These are phyloP conservation scores for Lichina pygmaea DNA, from an alignment of 495 filamentous ascomycete genomes.

Conservation along the genomic window DNA sequence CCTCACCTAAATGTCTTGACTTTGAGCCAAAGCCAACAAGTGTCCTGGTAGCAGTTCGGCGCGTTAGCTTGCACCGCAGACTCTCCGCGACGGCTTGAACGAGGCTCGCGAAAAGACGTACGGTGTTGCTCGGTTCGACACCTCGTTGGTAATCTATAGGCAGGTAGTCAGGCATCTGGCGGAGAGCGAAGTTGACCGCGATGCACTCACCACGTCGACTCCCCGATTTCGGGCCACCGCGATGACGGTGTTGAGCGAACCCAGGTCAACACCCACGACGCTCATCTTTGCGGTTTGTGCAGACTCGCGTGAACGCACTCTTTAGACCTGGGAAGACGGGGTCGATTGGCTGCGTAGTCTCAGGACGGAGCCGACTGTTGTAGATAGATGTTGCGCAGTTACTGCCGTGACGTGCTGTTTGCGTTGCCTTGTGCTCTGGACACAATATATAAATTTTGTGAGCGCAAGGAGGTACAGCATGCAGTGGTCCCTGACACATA, in stretches of 20 bases:
- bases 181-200: slow-evolving; percentile 1
- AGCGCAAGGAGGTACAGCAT: too few relatives aligned
- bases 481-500: too few relatives aligned
- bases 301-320: neutral
- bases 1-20: slow-evolving; percentile 75
- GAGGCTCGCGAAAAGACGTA: slow-evolving; percentile 23
- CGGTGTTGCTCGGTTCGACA: slow-evolving; percentile 95
- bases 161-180: slow-evolving; percentile 1
- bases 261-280: slow-evolving; percentile 83
- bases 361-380: too few relatives aligned
- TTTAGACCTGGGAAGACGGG: neutral
- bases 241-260: slow-evolving; percentile 88
- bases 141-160: slow-evolving; percentile 81
- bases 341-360: too few relatives aligned
- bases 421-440: too few relatives aligned
- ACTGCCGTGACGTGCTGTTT: too few relatives aligned
- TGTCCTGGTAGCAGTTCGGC: slow-evolving; percentile 25
- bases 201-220: slow-evolving; percentile 83
- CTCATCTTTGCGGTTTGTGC: slow-evolving; percentile 23
- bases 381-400: too few relatives aligned
- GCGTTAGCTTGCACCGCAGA: neutral
- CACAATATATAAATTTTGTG: too few relatives aligned
- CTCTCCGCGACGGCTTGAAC: neutral
- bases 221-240: slow-evolving; percentile 93
- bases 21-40: slow-evolving; percentile 88